phyloP scores from a whole-genome alignment of 2,329 filamentous ascomycete species.

The Penicillium sp. region DNA sequence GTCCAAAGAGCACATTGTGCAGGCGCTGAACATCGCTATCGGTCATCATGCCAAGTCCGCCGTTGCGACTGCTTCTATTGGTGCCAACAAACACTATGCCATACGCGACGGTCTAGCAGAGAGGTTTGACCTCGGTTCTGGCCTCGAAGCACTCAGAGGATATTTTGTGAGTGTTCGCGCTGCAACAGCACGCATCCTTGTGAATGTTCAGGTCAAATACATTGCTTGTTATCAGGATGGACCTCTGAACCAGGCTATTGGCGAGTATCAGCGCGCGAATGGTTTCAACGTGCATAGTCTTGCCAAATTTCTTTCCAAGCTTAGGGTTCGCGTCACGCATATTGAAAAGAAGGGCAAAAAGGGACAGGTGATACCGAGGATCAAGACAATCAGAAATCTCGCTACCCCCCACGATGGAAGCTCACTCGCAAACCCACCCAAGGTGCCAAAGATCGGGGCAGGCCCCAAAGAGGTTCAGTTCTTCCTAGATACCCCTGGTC shows the following conservation, averaged over 20 bases:
- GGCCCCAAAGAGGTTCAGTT: slow-evolving; percentile 61
- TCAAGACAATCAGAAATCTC: slow-evolving; percentile 54
- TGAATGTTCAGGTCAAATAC: slow-evolving; percentile 68
- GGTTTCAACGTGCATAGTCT: slow-evolving; percentile 29
- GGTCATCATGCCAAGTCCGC: slow-evolving; percentile 50
- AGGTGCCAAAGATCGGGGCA: slow-evolving; percentile 45
- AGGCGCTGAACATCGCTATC: slow-evolving; percentile 64
- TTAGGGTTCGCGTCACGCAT: slow-evolving; percentile 50
- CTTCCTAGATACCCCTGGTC: slow-evolving; percentile 46
- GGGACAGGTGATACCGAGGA: slow-evolving; percentile 38
- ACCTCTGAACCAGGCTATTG: slow-evolving; percentile 45
- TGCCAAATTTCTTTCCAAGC: slow-evolving; percentile 43
- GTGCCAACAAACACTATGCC: slow-evolving; percentile 60
- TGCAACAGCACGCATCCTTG: slow-evolving; percentile 60
- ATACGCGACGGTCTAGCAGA: slow-evolving; percentile 41
- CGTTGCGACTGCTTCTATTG: slow-evolving; percentile 50
- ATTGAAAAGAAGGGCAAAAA: slow-evolving; percentile 42
- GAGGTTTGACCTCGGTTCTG: slow-evolving; percentile 50
- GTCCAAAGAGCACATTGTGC: slow-evolving; percentile 57
- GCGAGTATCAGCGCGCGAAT: slow-evolving; percentile 33
- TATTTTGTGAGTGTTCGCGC: slow-evolving; percentile 67
- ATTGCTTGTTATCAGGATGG: slow-evolving; percentile 61
- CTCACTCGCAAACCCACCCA: slow-evolving; percentile 41
- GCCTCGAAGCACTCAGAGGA: slow-evolving; percentile 63
- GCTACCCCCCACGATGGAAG: slow-evolving; percentile 48